Percentiles rank a stretch among this genome's conserved stretches.
These are phyloP conservation scores for Erigeron philadelphicus DNA, from an alignment of 140 eudicot species.

Conservation along the genomic window DNA sequence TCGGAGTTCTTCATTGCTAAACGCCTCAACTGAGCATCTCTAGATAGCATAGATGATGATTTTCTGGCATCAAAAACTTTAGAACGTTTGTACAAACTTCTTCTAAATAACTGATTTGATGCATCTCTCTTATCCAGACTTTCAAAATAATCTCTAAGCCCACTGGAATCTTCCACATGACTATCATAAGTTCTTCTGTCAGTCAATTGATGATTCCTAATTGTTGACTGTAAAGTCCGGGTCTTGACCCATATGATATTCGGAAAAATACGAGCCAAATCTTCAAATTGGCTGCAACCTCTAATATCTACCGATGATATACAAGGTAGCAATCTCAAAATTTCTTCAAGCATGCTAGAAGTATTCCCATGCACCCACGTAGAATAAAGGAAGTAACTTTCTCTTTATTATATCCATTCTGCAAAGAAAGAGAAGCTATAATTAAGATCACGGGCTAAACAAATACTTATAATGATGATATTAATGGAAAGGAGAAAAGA, in stretches of 20 bases:
- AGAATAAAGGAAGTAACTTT: conserved; percentile 61
- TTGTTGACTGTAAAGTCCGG: conserved; percentile 34
- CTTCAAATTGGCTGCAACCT: conserved; percentile 90
- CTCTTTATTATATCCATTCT: conserved; percentile 73
- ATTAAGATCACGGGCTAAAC: background rate
- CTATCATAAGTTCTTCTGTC: conserved; percentile 40
- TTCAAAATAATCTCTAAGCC: conserved; percentile 83
- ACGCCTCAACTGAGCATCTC: conserved; percentile 90
- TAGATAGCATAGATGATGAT: conserved; percentile 72
- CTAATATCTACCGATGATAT: conserved; percentile 67
- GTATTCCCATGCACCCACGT: conserved; percentile 72
- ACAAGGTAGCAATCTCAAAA: conserved; percentile 54
- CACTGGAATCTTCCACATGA: conserved; percentile 79
- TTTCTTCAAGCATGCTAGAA: conserved; percentile 56
- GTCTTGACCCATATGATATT: conserved; percentile 62
- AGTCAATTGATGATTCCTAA: conserved; percentile 33
- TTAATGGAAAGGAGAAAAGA: background rate
- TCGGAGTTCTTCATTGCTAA: conserved; percentile 74
- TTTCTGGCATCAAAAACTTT: conserved; percentile 82
- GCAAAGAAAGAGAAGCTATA: conserved; percentile 22
- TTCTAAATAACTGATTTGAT: conserved; percentile 73
- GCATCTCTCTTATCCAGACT: conserved; percentile 73
- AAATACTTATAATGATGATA: background rate
- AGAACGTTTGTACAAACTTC: conserved; percentile 86
- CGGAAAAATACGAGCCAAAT: conserved; percentile 55